A percentile compares a stretch with the other conserved stretches of the same genome.
phyloP scores from a whole-genome alignment of 441 rosid species.

The Eutrema salsugineum region DNA sequence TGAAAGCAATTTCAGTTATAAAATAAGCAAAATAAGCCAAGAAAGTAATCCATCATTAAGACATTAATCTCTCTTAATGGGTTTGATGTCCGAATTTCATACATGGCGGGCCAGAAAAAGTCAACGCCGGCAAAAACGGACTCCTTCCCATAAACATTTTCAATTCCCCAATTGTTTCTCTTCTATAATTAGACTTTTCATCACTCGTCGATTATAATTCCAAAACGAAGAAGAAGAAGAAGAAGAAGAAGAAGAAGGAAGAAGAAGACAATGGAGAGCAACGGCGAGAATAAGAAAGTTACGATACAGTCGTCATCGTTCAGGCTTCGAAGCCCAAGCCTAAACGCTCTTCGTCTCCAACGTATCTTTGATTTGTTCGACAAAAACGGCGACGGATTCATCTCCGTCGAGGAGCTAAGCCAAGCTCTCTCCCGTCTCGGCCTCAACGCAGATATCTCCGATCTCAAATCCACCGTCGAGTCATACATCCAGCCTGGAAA shows the following conservation, averaged over 20 bases:
- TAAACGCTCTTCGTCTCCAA: conserved; percentile 84
- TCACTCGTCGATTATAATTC: neutral
- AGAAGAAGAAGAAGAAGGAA: conserved; percentile 26
- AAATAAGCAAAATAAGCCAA: neutral
- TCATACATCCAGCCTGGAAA: conserved; percentile 57
- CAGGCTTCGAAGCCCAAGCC: conserved; percentile 68
- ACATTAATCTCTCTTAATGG: neutral
- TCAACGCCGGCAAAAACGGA: conserved; percentile 31
- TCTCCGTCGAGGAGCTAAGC: conserved; percentile 59
- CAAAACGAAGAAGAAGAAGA: conserved; percentile 4
- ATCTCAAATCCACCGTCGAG: conserved; percentile 53
- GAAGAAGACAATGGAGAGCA: conserved; percentile 34
- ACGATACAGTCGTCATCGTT: conserved; percentile 43
- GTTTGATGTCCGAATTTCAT: neutral
- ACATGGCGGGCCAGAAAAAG: conserved; percentile 30
- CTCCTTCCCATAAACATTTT: neutral
- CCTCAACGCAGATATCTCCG: conserved; percentile 62
- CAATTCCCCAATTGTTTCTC: neutral
- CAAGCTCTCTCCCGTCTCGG: conserved; percentile 67
- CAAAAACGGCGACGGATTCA: conserved; percentile 69
- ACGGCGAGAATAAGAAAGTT: neutral
- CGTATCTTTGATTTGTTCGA: conserved; percentile 82
- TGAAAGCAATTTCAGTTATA: neutral
- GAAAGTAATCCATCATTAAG: neutral
- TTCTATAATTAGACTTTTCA: conserved; percentile 17